A percentile compares a stretch with the other conserved stretches of the same genome.
Evolutionary conservation across 2,329 filamentous ascomycete genomes (phyloP).

Genomic region (Zasmidium citrigriseum): DNA sequence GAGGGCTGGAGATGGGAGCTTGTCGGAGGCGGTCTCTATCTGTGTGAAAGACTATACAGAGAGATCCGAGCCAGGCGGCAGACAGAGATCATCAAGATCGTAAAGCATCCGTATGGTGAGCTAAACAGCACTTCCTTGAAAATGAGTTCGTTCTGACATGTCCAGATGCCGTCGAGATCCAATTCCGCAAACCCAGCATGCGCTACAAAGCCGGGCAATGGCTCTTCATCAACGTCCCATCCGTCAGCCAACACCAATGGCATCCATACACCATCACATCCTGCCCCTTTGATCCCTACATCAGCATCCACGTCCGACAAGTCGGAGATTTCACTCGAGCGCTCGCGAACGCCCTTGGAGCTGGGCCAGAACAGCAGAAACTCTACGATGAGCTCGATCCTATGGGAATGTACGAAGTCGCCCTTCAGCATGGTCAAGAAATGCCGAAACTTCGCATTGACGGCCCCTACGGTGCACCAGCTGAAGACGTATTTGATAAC

Average conservation of each 20-base stretch:
- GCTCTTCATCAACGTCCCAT: conserved; percentile 93
- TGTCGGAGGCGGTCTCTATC: conserved; percentile 79
- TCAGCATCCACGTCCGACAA: conserved; percentile 92
- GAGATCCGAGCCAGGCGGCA: conserved; percentile 81
- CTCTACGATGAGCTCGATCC: conserved; percentile 89
- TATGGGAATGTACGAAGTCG: conserved; percentile 97
- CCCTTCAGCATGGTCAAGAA: conserved; percentile 85
- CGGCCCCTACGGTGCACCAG: conserved; percentile 92
- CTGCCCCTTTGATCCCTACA: conserved; percentile 91
- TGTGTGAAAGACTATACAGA: conserved; percentile 85
- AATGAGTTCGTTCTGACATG: not conserved
- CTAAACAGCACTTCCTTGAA: conserved; percentile 21
- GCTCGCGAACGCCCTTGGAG: conserved; percentile 95
- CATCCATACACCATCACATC: conserved; percentile 99
- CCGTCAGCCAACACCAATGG: conserved; percentile 89
- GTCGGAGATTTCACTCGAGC: conserved; percentile 93
- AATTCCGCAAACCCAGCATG: conserved; percentile 95
- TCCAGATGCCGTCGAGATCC: conserved; percentile 89
- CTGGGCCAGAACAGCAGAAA: conserved; percentile 81
- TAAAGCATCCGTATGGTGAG: conserved; percentile 90
- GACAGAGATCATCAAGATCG: conserved; percentile 89
- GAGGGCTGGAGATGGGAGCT: conserved; percentile 98
- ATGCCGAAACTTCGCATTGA: conserved; percentile 92
- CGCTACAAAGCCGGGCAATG: conserved; percentile 98
- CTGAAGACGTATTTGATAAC: conserved; percentile 95